A percentile compares a stretch with the other conserved stretches of the same genome.
These are phyloP conservation scores for Rhynchospora tenuis DNA, from an alignment of 176 grass and related monocot genomes.

Conservation along the genomic window DNA sequence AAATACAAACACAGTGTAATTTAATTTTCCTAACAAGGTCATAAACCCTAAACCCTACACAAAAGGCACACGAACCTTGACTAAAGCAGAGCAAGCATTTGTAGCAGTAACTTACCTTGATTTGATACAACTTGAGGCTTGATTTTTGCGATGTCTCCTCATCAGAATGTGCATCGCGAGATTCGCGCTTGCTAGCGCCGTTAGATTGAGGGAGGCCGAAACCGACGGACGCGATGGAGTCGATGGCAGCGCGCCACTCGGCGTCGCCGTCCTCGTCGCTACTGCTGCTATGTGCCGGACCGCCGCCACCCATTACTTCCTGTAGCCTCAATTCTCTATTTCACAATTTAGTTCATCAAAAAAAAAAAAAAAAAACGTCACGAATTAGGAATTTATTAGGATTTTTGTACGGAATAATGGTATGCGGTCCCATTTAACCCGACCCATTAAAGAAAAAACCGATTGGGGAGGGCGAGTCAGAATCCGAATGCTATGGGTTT, in stretches of 20 bases:
- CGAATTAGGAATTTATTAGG: too few relatives aligned
- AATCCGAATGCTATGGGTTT: too few relatives aligned
- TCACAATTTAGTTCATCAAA: too few relatives aligned
- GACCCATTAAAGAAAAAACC: too few relatives aligned
- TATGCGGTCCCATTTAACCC: too few relatives aligned
- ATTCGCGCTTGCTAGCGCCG: conserved; percentile 22
- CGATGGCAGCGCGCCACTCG: conserved; percentile 70
- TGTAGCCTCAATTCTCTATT: background rate
- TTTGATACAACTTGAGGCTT: conserved; percentile 82
- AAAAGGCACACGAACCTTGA: background rate
- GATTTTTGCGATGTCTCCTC: conserved; percentile 28
- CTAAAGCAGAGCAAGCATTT: background rate
- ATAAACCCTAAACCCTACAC: background rate
- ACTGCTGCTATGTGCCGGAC: conserved; percentile 37
- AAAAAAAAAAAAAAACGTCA: too few relatives aligned
- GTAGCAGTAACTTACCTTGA: conserved; percentile 46
- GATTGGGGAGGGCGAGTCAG: too few relatives aligned
- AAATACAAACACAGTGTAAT: background rate
- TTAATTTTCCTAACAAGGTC: background rate
- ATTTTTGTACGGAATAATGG: too few relatives aligned
- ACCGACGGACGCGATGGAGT: conserved; percentile 43
- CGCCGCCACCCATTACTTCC: conserved; percentile 9
- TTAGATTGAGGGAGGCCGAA: conserved; percentile 38
- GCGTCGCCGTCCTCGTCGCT: conserved; percentile 88
- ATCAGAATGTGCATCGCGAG: background rate